A percentile compares a stretch with the other conserved stretches of the same genome.
Conservation (phyloP, 257 asterid genomes). For the Ligustrum vulgare region DNA sequence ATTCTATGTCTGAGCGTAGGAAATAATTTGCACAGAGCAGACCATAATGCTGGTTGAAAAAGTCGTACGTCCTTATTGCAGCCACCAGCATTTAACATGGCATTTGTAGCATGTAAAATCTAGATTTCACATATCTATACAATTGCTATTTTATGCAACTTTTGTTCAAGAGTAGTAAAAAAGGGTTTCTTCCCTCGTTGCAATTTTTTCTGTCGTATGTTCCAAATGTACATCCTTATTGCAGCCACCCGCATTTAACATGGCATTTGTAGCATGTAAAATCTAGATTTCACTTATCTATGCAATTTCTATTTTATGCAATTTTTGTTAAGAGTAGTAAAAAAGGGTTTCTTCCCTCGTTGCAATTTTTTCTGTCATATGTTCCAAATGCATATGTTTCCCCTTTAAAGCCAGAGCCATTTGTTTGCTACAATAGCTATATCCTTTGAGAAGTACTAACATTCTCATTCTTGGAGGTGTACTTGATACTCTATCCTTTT, state of each 20-base stretch:
- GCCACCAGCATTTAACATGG: neutral
- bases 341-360: neutral
- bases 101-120: neutral
- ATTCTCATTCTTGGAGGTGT: neutral
- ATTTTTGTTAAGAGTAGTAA: neutral
- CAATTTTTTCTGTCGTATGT: neutral
- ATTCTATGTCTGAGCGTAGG: neutral
- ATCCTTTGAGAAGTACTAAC: neutral
- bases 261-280: neutral
- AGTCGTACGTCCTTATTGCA: neutral
- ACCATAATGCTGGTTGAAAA: neutral
- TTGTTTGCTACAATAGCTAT: slow-evolving; percentile 2
- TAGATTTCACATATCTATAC: neutral
- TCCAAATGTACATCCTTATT: neutral
- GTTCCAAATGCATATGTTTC: slow-evolving; percentile 8
- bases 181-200: neutral
- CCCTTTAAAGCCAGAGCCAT: neutral
- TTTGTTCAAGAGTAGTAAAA: neutral
- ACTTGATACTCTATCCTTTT: slow-evolving; percentile 9
- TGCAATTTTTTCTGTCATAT: neutral
- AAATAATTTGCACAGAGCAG: neutral
- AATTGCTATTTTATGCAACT: neutral
- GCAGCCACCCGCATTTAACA: neutral
- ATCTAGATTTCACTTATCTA: neutral
- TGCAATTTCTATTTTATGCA: neutral